Percentiles rank a stretch among this genome's conserved stretches.
Conservation (phyloP, 192 early-diverging fungal genomes). For the Lunasporangiospora selenospora region DNA sequence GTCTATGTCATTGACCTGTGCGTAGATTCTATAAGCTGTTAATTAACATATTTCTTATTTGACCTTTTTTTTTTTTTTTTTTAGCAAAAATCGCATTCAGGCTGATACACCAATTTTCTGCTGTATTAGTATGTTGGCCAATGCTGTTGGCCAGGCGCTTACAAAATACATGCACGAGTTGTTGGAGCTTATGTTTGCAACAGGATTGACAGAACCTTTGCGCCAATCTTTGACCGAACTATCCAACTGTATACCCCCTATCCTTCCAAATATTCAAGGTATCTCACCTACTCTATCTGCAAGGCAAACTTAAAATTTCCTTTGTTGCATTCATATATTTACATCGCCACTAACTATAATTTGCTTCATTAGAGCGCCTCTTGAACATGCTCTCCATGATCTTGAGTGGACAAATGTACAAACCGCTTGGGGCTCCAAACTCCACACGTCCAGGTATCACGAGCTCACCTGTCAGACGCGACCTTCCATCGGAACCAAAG, state of each 20-base stretch:
- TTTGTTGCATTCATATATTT: neutral
- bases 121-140: conserved; percentile 89
- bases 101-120: conserved; percentile 73
- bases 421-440: conserved; percentile 73
- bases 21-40: neutral
- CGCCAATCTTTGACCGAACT: conserved; percentile 83
- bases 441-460: conserved; percentile 2
- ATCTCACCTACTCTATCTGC: no score
- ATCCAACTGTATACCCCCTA: conserved; percentile 80
- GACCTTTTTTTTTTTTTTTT: conserved; percentile 2
- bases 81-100: conserved; percentile 60
- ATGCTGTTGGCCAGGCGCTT: conserved; percentile 89
- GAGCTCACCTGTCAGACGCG: conserved; percentile 38
- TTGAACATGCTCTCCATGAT: conserved; percentile 90
- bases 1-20: neutral
- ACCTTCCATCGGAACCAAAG: conserved; percentile 57
- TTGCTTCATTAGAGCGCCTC: conserved; percentile 66
- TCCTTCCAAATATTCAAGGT: conserved; percentile 88
- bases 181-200: conserved; percentile 91
- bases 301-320: neutral
- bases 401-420: conserved; percentile 81
- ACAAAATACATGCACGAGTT: conserved; percentile 89
- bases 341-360: neutral
- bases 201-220: conserved; percentile 83
- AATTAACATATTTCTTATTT: neutral